A percentile compares a stretch with the other conserved stretches of the same genome.
Evolutionary conservation across 1,284 basidiomycete genomes (phyloP).

Genomic region (Pseudozyma thailandica): DNA sequence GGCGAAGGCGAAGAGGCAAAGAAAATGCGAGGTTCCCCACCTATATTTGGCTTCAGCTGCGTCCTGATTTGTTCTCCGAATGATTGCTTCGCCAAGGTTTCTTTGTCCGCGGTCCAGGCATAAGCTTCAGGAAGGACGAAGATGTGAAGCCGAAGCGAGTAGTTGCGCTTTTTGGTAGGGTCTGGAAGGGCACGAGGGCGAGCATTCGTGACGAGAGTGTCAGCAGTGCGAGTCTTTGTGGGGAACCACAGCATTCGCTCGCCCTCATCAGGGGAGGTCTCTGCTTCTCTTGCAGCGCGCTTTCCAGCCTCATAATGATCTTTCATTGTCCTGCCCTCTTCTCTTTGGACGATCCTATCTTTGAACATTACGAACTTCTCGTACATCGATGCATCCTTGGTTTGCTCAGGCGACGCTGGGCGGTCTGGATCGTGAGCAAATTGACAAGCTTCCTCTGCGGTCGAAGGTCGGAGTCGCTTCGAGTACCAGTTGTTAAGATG

Average conservation of each 20-base stretch:
- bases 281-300: neutral
- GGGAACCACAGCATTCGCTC: neutral
- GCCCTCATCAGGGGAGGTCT: neutral
- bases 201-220: neutral
- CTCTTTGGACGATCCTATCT: neutral
- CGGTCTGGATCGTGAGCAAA: neutral
- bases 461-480: neutral
- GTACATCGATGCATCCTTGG: too few species aligned
- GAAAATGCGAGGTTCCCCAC: slow-evolving; percentile 2
- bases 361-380: neutral
- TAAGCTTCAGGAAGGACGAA: neutral
- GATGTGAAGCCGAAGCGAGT: neutral
- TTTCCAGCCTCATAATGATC: neutral
- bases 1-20: slow-evolving; percentile 2
- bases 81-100: neutral
- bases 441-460: neutral
- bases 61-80: neutral
- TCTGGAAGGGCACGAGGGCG: neutral
- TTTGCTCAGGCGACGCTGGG: neutral
- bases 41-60: neutral
- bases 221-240: neutral
- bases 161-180: neutral
- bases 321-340: neutral
- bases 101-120: neutral
- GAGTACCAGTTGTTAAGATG: neutral